These are phyloP conservation scores for Mariannaea sp. DNA, from an alignment of 2,329 filamentous ascomycete genomes.

Conservation along the genomic window DNA sequence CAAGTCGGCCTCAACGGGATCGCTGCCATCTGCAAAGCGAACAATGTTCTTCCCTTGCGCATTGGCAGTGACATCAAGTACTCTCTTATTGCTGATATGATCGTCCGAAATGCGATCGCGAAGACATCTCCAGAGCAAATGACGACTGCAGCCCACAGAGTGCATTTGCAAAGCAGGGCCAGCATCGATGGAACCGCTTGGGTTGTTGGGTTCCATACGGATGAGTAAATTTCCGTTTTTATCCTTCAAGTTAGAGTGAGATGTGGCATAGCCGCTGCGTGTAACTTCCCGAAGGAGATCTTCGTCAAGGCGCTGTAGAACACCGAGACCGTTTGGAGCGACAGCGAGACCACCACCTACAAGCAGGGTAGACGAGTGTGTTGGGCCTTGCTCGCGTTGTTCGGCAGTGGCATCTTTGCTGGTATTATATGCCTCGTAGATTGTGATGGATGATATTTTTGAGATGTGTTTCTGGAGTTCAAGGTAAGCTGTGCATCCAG, in stretches of 20 bases:
- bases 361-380: slow-evolving; percentile 32
- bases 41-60: slow-evolving; percentile 24
- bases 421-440: slow-evolving; percentile 35
- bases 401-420: slow-evolving; percentile 21
- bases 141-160: slow-evolving; percentile 32
- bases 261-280: slow-evolving; percentile 28
- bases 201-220: slow-evolving; percentile 22
- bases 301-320: slow-evolving; percentile 33
- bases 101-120: slow-evolving; percentile 28
- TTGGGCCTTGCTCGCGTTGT: slow-evolving; percentile 25
- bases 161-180: slow-evolving; percentile 17
- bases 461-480: slow-evolving; percentile 32
- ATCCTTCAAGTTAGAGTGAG: slow-evolving; percentile 30
- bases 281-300: slow-evolving; percentile 31
- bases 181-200: background rate
- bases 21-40: slow-evolving; percentile 30
- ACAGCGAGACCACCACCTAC: slow-evolving; percentile 35
- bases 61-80: slow-evolving; percentile 24
- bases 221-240: slow-evolving; percentile 32
- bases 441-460: slow-evolving; percentile 22
- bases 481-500: slow-evolving; percentile 34
- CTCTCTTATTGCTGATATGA: slow-evolving; percentile 29
- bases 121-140: slow-evolving; percentile 32
- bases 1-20: slow-evolving; percentile 30
- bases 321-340: slow-evolving; percentile 33